Evolutionary conservation across 2,329 filamentous ascomycete genomes (phyloP).

Genomic region (Calonectria fujianensis): DNA sequence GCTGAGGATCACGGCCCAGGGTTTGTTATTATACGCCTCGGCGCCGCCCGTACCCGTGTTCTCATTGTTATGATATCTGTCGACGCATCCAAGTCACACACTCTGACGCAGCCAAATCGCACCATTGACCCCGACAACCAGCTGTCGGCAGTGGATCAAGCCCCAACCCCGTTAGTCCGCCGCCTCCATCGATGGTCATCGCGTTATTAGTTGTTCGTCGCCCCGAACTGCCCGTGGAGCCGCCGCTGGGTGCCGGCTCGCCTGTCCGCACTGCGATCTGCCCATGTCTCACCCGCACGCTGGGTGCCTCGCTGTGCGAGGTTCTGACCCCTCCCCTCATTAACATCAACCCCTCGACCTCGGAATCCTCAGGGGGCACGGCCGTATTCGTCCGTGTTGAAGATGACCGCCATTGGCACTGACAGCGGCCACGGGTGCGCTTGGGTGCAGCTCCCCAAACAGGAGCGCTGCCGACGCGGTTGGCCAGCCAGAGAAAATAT

Average conservation of each 20-base stretch:
- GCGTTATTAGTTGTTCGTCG: constrained; percentile 35
- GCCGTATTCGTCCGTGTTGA: constrained; percentile 28
- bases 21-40: constrained; percentile 43
- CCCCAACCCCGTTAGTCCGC: constrained; percentile 45
- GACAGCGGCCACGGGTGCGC: neutral
- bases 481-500: constrained; percentile 37
- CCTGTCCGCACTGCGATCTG: constrained; percentile 20
- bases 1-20: constrained; percentile 37
- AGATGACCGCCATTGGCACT: constrained; percentile 2
- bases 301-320: constrained; percentile 31
- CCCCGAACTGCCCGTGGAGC: constrained; percentile 26
- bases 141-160: constrained; percentile 46
- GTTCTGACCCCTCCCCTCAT: constrained; percentile 31
- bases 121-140: constrained; percentile 53
- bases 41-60: constrained; percentile 39
- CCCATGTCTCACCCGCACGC: constrained; percentile 25
- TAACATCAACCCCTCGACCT: constrained; percentile 17
- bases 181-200: constrained; percentile 33
- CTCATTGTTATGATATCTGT: constrained; percentile 32
- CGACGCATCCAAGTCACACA: constrained; percentile 43
- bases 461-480: constrained; percentile 27
- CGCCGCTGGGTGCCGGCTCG: constrained; percentile 18
- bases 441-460: constrained; percentile 16
- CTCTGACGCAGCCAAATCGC: constrained; percentile 48
- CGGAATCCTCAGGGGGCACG: constrained; percentile 30